Evolutionary conservation across 2,329 filamentous ascomycete species (phyloP).

Genomic region (Cercospora janseana): DNA sequence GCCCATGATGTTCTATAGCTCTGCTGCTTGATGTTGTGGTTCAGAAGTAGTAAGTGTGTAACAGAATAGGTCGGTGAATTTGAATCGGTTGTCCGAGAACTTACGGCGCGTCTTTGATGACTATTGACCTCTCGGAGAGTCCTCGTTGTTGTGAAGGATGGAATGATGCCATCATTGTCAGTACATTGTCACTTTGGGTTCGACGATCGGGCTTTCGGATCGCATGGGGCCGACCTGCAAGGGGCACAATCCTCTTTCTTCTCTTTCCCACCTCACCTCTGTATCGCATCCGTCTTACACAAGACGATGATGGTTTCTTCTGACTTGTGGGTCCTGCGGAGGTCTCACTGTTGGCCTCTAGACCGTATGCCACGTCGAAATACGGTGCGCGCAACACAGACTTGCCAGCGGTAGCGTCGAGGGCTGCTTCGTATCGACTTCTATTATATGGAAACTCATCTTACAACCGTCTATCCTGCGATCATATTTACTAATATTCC

Average conservation of each 20-base stretch:
- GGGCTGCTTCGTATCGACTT: too few species aligned
- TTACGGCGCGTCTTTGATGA: constrained; percentile 1
- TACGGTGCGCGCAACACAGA: too few species aligned
- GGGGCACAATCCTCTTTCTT: not conserved
- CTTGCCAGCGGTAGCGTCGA: too few species aligned
- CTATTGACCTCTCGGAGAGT: too few species aligned
- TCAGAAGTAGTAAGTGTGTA: not conserved
- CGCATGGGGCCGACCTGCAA: not conserved
- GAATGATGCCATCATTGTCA: constrained; percentile 13
- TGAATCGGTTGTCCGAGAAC: not conserved
- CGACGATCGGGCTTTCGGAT: constrained; percentile 3
- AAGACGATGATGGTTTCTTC: too few species aligned
- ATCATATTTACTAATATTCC: not conserved
- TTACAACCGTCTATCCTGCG: too few species aligned
- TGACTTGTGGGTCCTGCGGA: not conserved
- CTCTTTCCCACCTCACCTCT: not conserved
- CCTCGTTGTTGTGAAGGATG: constrained; percentile 10
- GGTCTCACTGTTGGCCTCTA: not conserved
- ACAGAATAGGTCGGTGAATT: not conserved
- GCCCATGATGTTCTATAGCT: constrained; percentile 45
- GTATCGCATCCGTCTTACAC: too few species aligned
- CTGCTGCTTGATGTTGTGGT: not conserved
- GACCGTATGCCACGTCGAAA: too few species aligned
- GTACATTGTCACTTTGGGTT: constrained; percentile 10
- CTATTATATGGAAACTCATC: too few species aligned